Base-by-base conservation (phyloP, 495 filamentous ascomycete genomes). In the Neurospora sp. region DNA sequence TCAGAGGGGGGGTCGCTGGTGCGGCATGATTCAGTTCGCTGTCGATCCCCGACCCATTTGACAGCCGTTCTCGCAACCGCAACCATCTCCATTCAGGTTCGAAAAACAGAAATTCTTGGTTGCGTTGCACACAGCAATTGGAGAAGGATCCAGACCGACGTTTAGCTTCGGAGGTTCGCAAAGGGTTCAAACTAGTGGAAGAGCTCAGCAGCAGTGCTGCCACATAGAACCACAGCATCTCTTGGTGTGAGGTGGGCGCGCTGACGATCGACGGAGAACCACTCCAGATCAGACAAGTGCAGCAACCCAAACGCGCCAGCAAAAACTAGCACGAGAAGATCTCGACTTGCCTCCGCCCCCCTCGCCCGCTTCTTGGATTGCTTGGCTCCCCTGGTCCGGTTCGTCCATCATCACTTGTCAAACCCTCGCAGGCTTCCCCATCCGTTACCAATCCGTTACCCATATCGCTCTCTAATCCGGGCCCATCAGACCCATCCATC, bases 321-420 rank as follows among this genome's bases (percentile, higher is more conserved):
- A 42, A 71, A 46, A 74, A 41, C 73, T 49, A 73, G 74, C 66
- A 74, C 70, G 71, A 76, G 77, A 46, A 72, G 74, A 79, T 79
- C 78, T 81, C 78, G 79, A 81, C 79, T 81, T 78, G 74, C 60
- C 74, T 60, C 66, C 41, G 73, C 76, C 75, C 78, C 78, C 77
- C 78, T 27, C 37, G 18, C 54, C 54, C 27, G 54, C 54, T 37
- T 18, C 14, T 66, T 9, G 27, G 54, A 18, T 66, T 66, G 54
- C 54, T 66, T 66, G 27, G 54, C 54, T 35, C 54, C 54, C 54
- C 54, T 66, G 54, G 54, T 14, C 14, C 27, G 16, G 49, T 62
- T 62, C 49, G 49, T 62, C 49, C 49, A 31, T 62, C 49, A 62
- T 62, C 49, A 62, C 49, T 66, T 66, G 54, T 66, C 27, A 66